phyloP scores from a whole-genome alignment of 805 yeast species.

The Metschnikowia picachoensis region DNA sequence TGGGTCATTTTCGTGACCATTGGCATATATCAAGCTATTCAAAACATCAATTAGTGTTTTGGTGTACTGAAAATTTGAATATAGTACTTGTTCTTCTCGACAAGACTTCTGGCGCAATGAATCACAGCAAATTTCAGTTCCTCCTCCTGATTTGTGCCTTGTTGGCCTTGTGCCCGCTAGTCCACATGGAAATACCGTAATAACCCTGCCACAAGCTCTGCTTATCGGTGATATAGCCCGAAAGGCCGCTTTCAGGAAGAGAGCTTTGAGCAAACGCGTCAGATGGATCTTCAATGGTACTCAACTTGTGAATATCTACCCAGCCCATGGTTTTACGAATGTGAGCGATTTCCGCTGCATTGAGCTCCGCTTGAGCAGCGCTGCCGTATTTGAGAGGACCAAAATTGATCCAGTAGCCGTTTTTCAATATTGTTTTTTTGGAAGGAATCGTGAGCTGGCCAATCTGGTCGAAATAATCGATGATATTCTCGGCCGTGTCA shows the following conservation, averaged over 20 bases:
- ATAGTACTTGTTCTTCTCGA: not conserved
- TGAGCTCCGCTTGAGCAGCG: slow-evolving; percentile 71
- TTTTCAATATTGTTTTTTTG: slow-evolving; percentile 26
- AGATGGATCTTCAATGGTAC: slow-evolving; percentile 12
- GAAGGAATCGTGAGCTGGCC: slow-evolving; percentile 37
- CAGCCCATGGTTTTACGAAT: slow-evolving; percentile 62
- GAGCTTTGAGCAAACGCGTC: slow-evolving; percentile 12
- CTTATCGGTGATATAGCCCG: slow-evolving; percentile 65
- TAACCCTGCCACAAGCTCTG: slow-evolving; percentile 74
- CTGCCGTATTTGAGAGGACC: slow-evolving; percentile 95
- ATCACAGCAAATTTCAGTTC: not conserved
- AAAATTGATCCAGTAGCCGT: slow-evolving; percentile 78
- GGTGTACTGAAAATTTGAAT: not conserved
- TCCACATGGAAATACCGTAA: slow-evolving; percentile 64
- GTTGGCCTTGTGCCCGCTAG: slow-evolving; percentile 34
- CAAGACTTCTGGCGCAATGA: too few relatives aligned
- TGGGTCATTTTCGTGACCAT: too few relatives aligned
- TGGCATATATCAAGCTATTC: too few relatives aligned
- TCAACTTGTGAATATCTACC: slow-evolving; percentile 30
- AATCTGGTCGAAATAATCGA: slow-evolving; percentile 70
- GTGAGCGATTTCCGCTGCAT: slow-evolving; percentile 60
- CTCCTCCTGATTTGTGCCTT: slow-evolving; percentile 4
- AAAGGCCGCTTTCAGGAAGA: slow-evolving; percentile 22
- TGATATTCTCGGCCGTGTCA: slow-evolving; percentile 86
- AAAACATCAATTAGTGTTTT: not conserved